Conservation (phyloP, 495 filamentous ascomycete species). For the Penicillium canariense region DNA sequence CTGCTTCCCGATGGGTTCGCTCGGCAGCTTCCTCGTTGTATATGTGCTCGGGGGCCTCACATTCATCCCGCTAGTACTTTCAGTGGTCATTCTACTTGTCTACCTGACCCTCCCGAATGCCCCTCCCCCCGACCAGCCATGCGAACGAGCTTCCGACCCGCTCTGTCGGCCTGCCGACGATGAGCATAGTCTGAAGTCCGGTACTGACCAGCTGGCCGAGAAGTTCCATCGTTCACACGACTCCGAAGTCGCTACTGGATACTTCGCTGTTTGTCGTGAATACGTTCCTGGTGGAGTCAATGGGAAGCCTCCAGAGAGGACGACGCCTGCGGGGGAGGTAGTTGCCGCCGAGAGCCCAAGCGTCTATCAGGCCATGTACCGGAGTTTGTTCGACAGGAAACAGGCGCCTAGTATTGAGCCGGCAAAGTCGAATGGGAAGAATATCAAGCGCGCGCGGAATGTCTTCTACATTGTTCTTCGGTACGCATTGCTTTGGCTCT, state of each 20-base stretch:
- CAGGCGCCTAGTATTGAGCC: conserved; percentile 52
- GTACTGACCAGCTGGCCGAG: conserved; percentile 50
- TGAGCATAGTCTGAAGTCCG: conserved; percentile 47
- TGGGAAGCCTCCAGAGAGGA: conserved; percentile 84
- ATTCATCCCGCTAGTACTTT: conserved; percentile 74
- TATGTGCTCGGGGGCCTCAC: conserved; percentile 91
- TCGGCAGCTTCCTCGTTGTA: conserved; percentile 65
- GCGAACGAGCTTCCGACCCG: conserved; percentile 34
- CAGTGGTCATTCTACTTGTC: conserved; percentile 62
- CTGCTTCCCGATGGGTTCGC: conserved; percentile 59
- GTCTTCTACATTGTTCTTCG: conserved; percentile 92
- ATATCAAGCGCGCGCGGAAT: conserved; percentile 72
- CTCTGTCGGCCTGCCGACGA: conserved; percentile 43
- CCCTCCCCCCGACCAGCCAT: conserved; percentile 36
- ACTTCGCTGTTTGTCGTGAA: conserved; percentile 92
- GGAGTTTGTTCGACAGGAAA: conserved; percentile 90
- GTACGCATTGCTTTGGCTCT: conserved; percentile 42
- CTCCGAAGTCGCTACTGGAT: conserved; percentile 84
- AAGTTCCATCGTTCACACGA: conserved; percentile 60
- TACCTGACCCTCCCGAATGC: conserved; percentile 63
- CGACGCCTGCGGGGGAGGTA: conserved; percentile 72
- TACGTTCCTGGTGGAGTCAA: conserved; percentile 88
- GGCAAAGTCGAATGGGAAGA: conserved; percentile 52
- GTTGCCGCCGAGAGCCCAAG: conserved; percentile 76
- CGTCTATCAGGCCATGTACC: conserved; percentile 97